A percentile compares a stretch with the other conserved stretches of the same genome.
Conservation (phyloP, 345 rosid species). For the Citrus reticulata region DNA sequence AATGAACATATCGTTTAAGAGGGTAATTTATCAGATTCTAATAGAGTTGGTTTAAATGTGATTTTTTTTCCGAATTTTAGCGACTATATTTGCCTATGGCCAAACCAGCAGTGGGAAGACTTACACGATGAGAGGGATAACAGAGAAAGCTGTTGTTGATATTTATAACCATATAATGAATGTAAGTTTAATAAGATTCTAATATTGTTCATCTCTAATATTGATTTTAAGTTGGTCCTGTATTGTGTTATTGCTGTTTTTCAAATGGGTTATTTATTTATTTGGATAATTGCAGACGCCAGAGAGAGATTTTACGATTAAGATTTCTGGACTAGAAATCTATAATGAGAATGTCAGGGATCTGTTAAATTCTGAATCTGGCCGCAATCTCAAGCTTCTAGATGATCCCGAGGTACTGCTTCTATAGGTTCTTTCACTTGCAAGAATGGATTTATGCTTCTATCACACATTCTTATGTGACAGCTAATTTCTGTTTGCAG, state of each 20-base stretch:
- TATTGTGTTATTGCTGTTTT: neutral
- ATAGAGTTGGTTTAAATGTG: neutral
- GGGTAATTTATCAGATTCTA: neutral
- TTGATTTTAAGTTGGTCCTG: no score
- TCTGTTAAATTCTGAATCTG: slow-evolving; percentile 85
- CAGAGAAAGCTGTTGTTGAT: slow-evolving; percentile 96
- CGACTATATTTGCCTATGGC: slow-evolving; percentile 97
- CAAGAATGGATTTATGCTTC: neutral
- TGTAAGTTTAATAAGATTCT: slow-evolving; percentile 39
- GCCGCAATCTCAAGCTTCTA: slow-evolving; percentile 89
- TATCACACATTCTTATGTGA: slow-evolving; percentile 1
- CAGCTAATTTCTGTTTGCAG: slow-evolving; percentile 36
- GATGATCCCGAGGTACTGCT: slow-evolving; percentile 95
- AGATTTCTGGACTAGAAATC: slow-evolving; percentile 94
- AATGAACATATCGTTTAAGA: neutral
- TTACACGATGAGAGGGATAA: slow-evolving; percentile 96
- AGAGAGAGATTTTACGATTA: slow-evolving; percentile 88
- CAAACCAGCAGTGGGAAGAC: slow-evolving; percentile 99
- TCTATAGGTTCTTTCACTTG: neutral
- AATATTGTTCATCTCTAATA: neutral
- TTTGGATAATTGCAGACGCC: slow-evolving; percentile 61
- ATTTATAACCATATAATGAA: slow-evolving; percentile 81
- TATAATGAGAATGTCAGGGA: slow-evolving; percentile 96
- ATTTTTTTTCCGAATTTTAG: slow-evolving; percentile 32
- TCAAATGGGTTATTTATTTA: slow-evolving; percentile 9